phyloP scores from a whole-genome alignment of 331 rosid genomes.

The Quercus phellos region DNA sequence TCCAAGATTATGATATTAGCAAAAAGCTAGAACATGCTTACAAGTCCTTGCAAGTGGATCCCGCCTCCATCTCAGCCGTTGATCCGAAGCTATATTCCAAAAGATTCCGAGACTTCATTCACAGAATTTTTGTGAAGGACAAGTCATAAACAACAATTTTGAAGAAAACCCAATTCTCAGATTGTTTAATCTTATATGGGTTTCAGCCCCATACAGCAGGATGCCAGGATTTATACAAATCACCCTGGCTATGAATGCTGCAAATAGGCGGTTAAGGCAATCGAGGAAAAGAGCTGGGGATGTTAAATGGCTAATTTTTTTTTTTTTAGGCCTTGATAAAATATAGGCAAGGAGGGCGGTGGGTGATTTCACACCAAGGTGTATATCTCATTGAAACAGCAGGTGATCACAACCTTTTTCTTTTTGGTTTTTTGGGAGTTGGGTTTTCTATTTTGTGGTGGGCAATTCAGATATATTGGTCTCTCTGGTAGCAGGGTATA shows the following conservation, averaged over 20 bases:
- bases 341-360: background rate
- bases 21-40: slow-evolving; percentile 63
- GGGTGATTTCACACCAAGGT: slow-evolving; percentile 16
- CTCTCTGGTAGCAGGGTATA: slow-evolving; percentile 30
- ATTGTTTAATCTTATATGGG: background rate
- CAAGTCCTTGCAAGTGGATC: slow-evolving; percentile 57
- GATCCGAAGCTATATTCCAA: slow-evolving; percentile 54
- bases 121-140: slow-evolving; percentile 52
- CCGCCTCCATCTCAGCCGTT: slow-evolving; percentile 56
- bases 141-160: slow-evolving; percentile 20
- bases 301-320: background rate
- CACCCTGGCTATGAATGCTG: slow-evolving; percentile 6
- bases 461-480: background rate
- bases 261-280: slow-evolving; percentile 9
- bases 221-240: background rate
- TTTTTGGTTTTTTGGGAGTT: slow-evolving; percentile 2
- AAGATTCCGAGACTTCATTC: slow-evolving; percentile 53
- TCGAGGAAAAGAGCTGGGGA: background rate
- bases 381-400: slow-evolving; percentile 18
- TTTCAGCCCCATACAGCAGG: background rate
- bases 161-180: slow-evolving; percentile 8
- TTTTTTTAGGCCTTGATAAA: background rate
- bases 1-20: slow-evolving; percentile 57
- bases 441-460: background rate
- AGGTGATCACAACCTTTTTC: slow-evolving; percentile 27